These are phyloP conservation scores for Trichoderma sp. DNA, from an alignment of 2,329 filamentous ascomycete genomes.

Conservation along the genomic window DNA sequence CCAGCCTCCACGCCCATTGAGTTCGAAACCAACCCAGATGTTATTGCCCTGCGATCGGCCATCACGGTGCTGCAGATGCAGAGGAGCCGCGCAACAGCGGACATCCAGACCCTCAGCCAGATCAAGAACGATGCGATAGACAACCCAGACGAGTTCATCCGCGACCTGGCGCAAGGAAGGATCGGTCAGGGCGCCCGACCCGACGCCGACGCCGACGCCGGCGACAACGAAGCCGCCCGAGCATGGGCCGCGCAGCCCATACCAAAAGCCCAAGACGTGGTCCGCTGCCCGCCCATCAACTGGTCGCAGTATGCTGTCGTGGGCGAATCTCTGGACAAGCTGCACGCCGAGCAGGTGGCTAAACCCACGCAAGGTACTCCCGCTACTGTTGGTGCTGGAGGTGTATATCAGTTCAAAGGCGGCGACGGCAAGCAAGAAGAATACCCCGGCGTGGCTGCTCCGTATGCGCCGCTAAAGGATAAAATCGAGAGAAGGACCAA, in stretches of 20 bases:
- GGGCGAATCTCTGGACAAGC: conserved; percentile 73
- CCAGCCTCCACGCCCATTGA: conserved; percentile 56
- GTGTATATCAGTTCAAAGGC: conserved; percentile 54
- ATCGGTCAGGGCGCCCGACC: conserved; percentile 39
- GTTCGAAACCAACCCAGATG: conserved; percentile 74
- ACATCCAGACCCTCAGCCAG: conserved; percentile 69
- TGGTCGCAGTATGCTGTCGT: conserved; percentile 95
- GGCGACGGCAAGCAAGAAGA: conserved; percentile 48
- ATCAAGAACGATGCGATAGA: conserved; percentile 71
- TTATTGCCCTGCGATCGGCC: conserved; percentile 80
- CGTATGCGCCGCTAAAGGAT: conserved; percentile 58
- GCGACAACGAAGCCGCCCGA: conserved; percentile 32
- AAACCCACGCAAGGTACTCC: conserved; percentile 62
- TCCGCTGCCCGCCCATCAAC: conserved; percentile 86
- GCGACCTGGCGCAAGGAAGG: conserved; percentile 65
- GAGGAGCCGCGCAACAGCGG: conserved; percentile 71
- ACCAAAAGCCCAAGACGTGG: conserved; percentile 77
- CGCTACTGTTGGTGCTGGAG: conserved; percentile 45
- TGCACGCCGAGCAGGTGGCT: conserved; percentile 77
- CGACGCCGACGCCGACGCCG: conserved; percentile 31
- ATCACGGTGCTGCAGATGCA: conserved; percentile 88
- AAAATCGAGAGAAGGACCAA: conserved; percentile 45
- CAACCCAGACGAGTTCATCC: conserved; percentile 71
- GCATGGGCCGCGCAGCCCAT: conserved; percentile 60
- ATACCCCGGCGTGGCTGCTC: conserved; percentile 56